Base-by-base conservation (phyloP, 192 early-diverging fungal genomes). In the Backusella luteola region DNA sequence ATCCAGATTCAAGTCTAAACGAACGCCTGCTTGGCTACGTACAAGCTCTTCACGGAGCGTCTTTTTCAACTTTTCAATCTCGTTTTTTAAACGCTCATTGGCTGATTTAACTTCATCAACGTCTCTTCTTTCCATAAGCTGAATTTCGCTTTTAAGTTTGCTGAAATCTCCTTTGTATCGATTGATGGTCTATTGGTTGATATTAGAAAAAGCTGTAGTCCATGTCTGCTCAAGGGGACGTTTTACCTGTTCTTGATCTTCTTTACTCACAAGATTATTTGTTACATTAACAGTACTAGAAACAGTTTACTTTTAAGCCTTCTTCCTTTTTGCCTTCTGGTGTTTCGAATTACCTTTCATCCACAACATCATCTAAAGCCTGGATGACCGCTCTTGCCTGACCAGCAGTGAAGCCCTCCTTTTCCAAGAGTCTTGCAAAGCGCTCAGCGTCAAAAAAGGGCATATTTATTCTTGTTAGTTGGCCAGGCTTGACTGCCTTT, bases 1-100 rank as follows among this genome's bases (percentile, higher is more conserved):
- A 74, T 98, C 96, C 78, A 96, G 74, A 73, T 91, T 93, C 78
- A 98, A 85, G 75, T 98, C 96, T 76, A 98, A 83, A 34, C 94
- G 80, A 4, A 95, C 93, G 12, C 92, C 93, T 0, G 95, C 93
- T 82, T 97, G 94, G 56, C 94, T 93, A 12, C 94, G 81, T 1
- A 90, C 89, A 19, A 94, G 85, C 74, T 97, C 95, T 80, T 98
- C 95, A 36, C 89, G 82, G 53, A 96, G 83, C 46, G 90, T 90
- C 56, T 93, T 90, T 68, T 91, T 90, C 21, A 98, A 83, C 79
- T 95, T 95, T 35, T 95, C 94, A 9, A 96, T 91, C 66, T 98
- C 95, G 4, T 86, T 80, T 77, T 91, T 87, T 29, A 97, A 84
- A 3, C 93, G 84, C 69, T 91, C 91, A 67, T 94, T 94, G 69